Evolutionary conservation across 331 rosid genomes (phyloP), one percentile per base, ranked within the genome.

Genomic region (Acacia concinna): DNA sequence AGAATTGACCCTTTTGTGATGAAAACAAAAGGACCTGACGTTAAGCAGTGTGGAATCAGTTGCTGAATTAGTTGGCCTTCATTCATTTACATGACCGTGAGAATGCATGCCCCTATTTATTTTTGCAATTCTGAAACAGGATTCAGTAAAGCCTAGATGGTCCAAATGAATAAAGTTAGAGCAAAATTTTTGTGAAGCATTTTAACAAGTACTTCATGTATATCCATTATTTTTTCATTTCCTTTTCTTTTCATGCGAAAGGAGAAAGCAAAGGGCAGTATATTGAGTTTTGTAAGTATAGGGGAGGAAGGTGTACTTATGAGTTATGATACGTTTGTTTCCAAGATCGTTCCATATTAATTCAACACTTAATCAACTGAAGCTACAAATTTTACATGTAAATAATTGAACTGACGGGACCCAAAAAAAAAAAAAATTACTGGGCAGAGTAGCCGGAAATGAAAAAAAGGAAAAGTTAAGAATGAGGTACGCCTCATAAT

Each of bases 1-100:
- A 89, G 99, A 82, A 91, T 93, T 8, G 97, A 96, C 57, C 98
- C 98, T 51, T 91, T 91, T 68, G 98, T 96, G 74, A 11, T 89
- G 68, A 91, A 91, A 79, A 93, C 98, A 73, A 93, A 90, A 88
- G 97, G 99, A 60, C 98, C 98, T 21, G 90, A 90, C 81, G 82
- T 87, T 59, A 95, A 93, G 88, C 78, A 89, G 79, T 91, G 99
- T 69, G 99, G 97, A 84, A 84, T 96, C 88, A 91, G 89, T 74
- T 91, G 98, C 85, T 93, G 87, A 91, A 84, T 77, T 25, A 76
- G 54, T 79, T 62, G 86, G 78, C 80, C 79, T 68, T 71, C 72
- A 81, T 83, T 68, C 65, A 57, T 79, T 66, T 63, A 77, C 84
- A 79, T 85, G 77, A 30, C 81, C 80, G 4, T 32, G 72, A 79